Percentiles rank a stretch among this genome's conserved stretches.
phyloP scores from a whole-genome alignment of 805 yeast species.

The Pichia paraexigua region DNA sequence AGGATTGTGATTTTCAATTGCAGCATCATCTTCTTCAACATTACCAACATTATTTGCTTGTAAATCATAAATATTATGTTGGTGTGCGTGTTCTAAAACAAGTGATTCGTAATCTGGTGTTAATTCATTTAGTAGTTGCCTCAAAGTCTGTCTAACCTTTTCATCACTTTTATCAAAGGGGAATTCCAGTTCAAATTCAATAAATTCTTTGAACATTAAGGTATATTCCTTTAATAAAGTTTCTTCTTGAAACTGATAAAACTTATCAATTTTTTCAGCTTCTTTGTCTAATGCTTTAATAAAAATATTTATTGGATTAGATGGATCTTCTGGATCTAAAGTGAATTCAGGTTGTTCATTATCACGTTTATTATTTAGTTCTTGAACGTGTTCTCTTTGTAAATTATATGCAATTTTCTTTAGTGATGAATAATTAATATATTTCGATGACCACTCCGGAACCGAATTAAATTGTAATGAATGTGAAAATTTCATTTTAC shows the following conservation, averaged over 20 bases:
- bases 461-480: constrained; percentile 95
- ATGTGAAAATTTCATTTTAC: constrained; percentile 83
- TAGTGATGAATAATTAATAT: constrained; percentile 80
- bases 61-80: not conserved
- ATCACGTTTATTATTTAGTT: constrained; percentile 17
- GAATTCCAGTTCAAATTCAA: constrained; percentile 44
- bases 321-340: constrained; percentile 25
- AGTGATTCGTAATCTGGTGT: constrained; percentile 1
- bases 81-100: not conserved
- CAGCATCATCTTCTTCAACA: not conserved
- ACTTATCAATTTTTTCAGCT: constrained; percentile 63
- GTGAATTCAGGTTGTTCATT: constrained; percentile 25
- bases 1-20: not conserved
- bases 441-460: constrained; percentile 94
- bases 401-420: constrained; percentile 78
- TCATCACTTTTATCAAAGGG: constrained; percentile 16
- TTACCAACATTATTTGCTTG: not conserved
- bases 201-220: constrained; percentile 52
- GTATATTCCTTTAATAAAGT: constrained; percentile 45
- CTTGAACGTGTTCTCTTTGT: constrained; percentile 51
- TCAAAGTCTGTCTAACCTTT: constrained; percentile 13
- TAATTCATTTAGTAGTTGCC: constrained; percentile 9
- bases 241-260: constrained; percentile 63
- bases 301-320: constrained; percentile 53
- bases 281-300: constrained; percentile 70